Evolutionary conservation across 176 grass and related monocot species (phyloP).

Genomic region (Puya raimondii): DNA sequence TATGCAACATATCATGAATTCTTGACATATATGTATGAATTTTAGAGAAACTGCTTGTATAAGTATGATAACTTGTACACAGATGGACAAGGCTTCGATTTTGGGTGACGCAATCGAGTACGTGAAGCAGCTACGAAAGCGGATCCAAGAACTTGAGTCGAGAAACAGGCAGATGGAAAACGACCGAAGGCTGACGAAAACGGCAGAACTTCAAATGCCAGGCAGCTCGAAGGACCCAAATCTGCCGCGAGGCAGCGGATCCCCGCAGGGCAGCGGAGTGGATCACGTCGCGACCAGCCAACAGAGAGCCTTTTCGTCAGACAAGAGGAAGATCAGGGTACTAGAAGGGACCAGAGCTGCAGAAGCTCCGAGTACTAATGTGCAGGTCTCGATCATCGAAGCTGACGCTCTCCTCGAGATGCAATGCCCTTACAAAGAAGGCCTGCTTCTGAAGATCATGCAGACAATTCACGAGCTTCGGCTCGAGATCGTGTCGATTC

Average conservation of each 20-base stretch:
- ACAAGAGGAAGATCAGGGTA: conserved; percentile 18
- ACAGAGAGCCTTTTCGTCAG: background rate
- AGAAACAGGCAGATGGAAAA: conserved; percentile 21
- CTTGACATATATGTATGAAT: background rate
- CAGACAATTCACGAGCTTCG: conserved; percentile 47
- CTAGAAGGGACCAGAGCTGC: conserved; percentile 7
- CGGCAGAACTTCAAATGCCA: background rate
- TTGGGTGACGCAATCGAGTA: conserved; percentile 82
- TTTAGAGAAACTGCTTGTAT: too few species aligned
- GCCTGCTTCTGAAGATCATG: conserved; percentile 55
- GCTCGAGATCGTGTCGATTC: conserved; percentile 43
- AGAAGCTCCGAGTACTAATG: conserved; percentile 14
- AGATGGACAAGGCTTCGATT: conserved; percentile 90
- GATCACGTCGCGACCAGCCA: background rate
- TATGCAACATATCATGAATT: background rate
- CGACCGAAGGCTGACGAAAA: conserved; percentile 10
- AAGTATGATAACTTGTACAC: too few species aligned
- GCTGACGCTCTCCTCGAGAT: conserved; percentile 63
- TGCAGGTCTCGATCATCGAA: conserved; percentile 68
- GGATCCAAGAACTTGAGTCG: conserved; percentile 68
- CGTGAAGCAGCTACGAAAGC: conserved; percentile 61
- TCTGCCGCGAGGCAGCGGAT: background rate
- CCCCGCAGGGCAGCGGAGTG: background rate
- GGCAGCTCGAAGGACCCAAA: background rate
- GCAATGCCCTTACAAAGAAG: conserved; percentile 41